A percentile compares a stretch with the other conserved stretches of the same genome.
These are phyloP conservation scores for Fusarium sp. DNA, from an alignment of 2,329 filamentous ascomycete species.

Conservation along the genomic window DNA sequence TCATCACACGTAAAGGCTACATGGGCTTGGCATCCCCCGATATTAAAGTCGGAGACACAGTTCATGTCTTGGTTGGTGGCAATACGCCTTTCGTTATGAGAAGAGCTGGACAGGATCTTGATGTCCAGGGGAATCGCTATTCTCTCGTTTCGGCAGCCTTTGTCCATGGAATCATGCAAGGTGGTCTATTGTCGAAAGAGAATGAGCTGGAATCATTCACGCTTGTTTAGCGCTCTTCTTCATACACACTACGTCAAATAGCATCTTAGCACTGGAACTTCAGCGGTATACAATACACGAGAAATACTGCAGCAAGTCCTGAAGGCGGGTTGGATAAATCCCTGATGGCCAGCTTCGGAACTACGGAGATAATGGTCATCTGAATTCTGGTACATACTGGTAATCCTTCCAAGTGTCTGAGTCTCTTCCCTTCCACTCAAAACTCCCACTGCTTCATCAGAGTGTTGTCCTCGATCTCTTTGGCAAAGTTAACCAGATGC, in stretches of 20 bases:
- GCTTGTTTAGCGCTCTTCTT: background rate
- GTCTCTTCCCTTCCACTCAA: background rate
- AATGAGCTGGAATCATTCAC: background rate
- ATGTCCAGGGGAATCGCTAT: background rate
- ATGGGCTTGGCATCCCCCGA: background rate
- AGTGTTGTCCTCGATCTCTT: slow-evolving; percentile 56
- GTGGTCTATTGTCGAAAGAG: background rate
- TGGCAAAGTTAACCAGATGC: slow-evolving; percentile 67
- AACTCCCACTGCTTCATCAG: slow-evolving; percentile 1
- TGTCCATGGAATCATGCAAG: background rate
- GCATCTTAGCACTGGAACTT: background rate
- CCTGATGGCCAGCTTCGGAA: background rate
- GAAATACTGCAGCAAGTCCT: background rate
- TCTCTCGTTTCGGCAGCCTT: background rate
- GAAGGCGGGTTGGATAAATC: background rate
- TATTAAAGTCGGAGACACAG: background rate
- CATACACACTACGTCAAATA: background rate
- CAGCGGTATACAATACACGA: background rate
- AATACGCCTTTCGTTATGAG: background rate
- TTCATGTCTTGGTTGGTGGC: background rate
- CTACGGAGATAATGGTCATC: background rate
- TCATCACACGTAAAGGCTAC: background rate
- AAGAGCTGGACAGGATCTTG: background rate
- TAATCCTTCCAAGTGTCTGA: accelerated
- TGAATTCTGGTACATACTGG: background rate